These are phyloP conservation scores for Globisporangium polare DNA, from an alignment of 352 stramenopile genomes.

Conservation along the genomic window DNA sequence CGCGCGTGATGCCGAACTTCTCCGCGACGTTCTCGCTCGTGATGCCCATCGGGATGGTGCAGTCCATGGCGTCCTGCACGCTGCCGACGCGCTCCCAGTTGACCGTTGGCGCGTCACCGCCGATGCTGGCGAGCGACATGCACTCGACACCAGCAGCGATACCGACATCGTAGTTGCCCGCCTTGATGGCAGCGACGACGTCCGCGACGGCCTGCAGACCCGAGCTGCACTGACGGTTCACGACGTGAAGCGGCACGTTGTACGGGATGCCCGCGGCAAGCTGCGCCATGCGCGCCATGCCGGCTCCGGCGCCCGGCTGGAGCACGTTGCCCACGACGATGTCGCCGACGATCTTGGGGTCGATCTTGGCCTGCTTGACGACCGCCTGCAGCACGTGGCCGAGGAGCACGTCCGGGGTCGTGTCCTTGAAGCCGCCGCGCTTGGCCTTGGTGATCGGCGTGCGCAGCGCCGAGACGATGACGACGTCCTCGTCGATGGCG, in stretches of 20 bases:
- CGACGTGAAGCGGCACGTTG: slow-evolving; percentile 60
- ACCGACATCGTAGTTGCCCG: slow-evolving; percentile 82
- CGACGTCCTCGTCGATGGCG: slow-evolving; percentile 65
- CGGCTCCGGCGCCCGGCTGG: slow-evolving; percentile 68
- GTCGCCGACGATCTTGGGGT: slow-evolving; percentile 72
- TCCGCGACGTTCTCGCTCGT: slow-evolving; percentile 87
- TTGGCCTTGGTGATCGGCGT: slow-evolving; percentile 87
- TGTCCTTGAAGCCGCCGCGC: slow-evolving; percentile 90
- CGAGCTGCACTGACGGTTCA: slow-evolving; percentile 88
- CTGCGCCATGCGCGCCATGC: slow-evolving; percentile 80
- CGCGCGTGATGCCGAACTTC: slow-evolving; percentile 66
- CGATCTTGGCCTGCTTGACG: slow-evolving; percentile 78
- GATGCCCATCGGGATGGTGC: slow-evolving; percentile 81
- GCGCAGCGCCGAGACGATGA: slow-evolving; percentile 80
- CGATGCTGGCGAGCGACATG: slow-evolving; percentile 75
- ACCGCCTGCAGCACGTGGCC: slow-evolving; percentile 80
- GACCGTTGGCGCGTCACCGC: slow-evolving; percentile 44
- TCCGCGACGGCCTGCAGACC: slow-evolving; percentile 83
- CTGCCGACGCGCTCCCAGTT: slow-evolving; percentile 50
- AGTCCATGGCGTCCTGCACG: slow-evolving; percentile 77
- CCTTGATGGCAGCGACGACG: slow-evolving; percentile 72
- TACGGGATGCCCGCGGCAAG: slow-evolving; percentile 75
- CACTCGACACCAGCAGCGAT: slow-evolving; percentile 85
- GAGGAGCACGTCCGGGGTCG: slow-evolving; percentile 88
- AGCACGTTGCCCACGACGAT: slow-evolving; percentile 87